Conservation (phyloP, 169 alveolate genomes). For the Plasmodium yoelii region DNA sequence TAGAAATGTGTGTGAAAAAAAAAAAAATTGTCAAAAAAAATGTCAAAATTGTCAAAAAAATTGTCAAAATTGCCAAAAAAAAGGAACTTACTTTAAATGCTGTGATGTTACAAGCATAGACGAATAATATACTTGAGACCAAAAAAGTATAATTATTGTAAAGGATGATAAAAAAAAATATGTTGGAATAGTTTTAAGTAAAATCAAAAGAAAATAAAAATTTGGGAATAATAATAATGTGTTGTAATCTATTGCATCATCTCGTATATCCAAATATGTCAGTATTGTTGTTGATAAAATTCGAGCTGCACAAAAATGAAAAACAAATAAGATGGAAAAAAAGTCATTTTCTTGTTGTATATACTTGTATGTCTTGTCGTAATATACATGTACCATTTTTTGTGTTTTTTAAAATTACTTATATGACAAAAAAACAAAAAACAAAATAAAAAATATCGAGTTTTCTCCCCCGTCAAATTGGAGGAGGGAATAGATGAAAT, state of each 20-base stretch:
- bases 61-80: background rate
- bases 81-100: conserved; percentile 17
- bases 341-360: too few species aligned
- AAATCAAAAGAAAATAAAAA: conserved; percentile 24
- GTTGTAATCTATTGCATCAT: conserved; percentile 41
- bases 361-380: too few species aligned
- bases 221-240: conserved; percentile 41
- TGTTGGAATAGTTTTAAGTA: conserved; percentile 45
- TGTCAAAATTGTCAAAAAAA: background rate
- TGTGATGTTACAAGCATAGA: conserved; percentile 55
- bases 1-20: background rate
- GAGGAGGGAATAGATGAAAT: conserved; percentile 51
- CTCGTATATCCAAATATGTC: conserved; percentile 36
- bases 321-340: too few species aligned
- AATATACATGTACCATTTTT: background rate
- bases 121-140: conserved; percentile 74
- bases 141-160: conserved; percentile 55
- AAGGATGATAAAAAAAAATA: conserved; percentile 57
- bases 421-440: conserved; percentile 63
- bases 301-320: conserved; percentile 24
- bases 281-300: conserved; percentile 25
- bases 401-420: conserved; percentile 18
- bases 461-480: conserved; percentile 73
- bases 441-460: conserved; percentile 41
- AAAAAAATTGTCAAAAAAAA: background rate